These are phyloP conservation scores for Aspergillus clavatus DNA, from an alignment of 2,329 filamentous ascomycete genomes.

Conservation along the genomic window DNA sequence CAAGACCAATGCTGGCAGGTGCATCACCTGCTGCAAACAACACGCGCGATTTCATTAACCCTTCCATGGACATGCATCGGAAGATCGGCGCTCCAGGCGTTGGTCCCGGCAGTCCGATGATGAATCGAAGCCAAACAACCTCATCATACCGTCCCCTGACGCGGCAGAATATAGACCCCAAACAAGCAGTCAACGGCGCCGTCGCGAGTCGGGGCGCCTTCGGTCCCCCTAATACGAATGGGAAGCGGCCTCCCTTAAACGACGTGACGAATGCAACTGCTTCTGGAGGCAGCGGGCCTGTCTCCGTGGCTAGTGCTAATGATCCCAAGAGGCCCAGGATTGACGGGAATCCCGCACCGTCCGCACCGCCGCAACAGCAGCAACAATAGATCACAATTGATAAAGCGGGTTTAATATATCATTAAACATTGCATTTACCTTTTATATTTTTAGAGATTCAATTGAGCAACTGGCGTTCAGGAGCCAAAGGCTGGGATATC, in stretches of 20 bases:
- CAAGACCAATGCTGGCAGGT: conserved; percentile 40
- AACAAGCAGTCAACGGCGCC: conserved; percentile 15
- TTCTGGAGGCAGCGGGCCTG: conserved; percentile 17
- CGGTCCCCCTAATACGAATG: conserved; percentile 30
- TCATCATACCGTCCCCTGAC: conserved; percentile 44
- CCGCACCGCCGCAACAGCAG: conserved; percentile 14
- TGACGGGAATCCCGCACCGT: conserved; percentile 15
- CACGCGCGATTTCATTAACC: conserved; percentile 33
- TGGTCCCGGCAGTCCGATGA: conserved; percentile 28
- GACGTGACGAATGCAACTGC: conserved; percentile 41
- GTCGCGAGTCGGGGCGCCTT: conserved; percentile 17
- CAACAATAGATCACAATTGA: neutral
- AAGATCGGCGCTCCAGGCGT: conserved; percentile 33
- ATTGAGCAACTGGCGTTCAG: neutral
- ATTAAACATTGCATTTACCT: neutral
- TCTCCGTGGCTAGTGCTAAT: conserved; percentile 21
- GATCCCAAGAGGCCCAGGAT: conserved; percentile 33
- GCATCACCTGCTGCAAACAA: conserved; percentile 30
- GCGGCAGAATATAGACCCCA: conserved; percentile 34
- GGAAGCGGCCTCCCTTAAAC: conserved; percentile 42
- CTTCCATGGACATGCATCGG: conserved; percentile 31
- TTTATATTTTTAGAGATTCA: neutral
- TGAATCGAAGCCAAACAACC: conserved; percentile 32
- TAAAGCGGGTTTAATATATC: neutral
- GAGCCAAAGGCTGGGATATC: neutral